Evolutionary conservation across 2,329 filamentous ascomycete species (phyloP).

Genomic region (Lecanoromycetidae sp.): DNA sequence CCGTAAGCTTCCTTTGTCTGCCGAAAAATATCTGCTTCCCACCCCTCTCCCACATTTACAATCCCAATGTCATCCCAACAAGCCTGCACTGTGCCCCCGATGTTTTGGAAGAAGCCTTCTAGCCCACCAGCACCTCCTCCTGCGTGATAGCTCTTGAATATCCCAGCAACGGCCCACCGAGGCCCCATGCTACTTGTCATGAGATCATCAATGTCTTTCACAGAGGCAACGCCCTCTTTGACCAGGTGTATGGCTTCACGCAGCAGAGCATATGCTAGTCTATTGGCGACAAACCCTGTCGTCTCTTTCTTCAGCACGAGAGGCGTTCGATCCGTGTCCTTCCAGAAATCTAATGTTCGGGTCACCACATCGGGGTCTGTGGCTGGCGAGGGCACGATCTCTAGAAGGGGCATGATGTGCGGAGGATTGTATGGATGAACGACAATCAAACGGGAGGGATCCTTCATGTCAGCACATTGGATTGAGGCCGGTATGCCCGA

Average conservation of each 20-base stretch:
- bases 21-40: slow-evolving; percentile 36
- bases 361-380: slow-evolving; percentile 31
- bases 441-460: slow-evolving; percentile 37
- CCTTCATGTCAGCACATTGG: slow-evolving; percentile 34
- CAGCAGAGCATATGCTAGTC: slow-evolving; percentile 45
- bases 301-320: slow-evolving; percentile 41
- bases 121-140: slow-evolving; percentile 45
- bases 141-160: slow-evolving; percentile 43
- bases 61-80: slow-evolving; percentile 42
- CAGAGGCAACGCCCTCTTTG: slow-evolving; percentile 39
- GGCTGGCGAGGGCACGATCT: slow-evolving; percentile 41
- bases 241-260: slow-evolving; percentile 46
- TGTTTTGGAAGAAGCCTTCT: slow-evolving; percentile 42
- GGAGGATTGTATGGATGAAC: slow-evolving; percentile 52
- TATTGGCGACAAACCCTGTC: slow-evolving; percentile 46
- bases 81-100: slow-evolving; percentile 42
- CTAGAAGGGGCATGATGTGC: slow-evolving; percentile 49
- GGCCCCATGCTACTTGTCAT: slow-evolving; percentile 42
- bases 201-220: slow-evolving; percentile 42
- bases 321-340: slow-evolving; percentile 30
- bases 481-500: slow-evolving; percentile 44
- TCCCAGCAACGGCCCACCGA: slow-evolving; percentile 43
- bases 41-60: slow-evolving; percentile 32
- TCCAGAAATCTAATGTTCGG: slow-evolving; percentile 37
- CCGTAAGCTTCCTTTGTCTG: slow-evolving; percentile 39